Evolutionary conservation across 768 basidiomycete genomes (phyloP).

Genomic region (Mrakia hoshinonis): DNA sequence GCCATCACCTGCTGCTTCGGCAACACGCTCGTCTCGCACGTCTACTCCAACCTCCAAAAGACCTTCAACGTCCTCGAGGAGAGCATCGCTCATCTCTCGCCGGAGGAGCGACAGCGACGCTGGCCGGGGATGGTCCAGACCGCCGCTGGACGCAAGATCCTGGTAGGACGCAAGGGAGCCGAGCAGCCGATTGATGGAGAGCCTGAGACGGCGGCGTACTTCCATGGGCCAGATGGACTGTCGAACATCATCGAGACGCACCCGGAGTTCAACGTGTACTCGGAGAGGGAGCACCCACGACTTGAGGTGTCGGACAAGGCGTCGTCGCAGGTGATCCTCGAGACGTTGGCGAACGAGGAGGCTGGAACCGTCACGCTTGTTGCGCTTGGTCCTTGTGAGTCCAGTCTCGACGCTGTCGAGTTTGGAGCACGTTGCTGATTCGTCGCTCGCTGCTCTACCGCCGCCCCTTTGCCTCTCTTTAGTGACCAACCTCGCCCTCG

Average conservation of each 20-base stretch:
- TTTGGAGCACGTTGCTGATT: background rate
- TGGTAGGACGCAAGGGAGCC: conserved; percentile 44
- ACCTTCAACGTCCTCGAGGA: conserved; percentile 58
- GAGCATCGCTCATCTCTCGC: conserved; percentile 35
- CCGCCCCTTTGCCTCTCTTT: conserved; percentile 34
- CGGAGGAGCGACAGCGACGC: background rate
- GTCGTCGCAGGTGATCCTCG: conserved; percentile 38
- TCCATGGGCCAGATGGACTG: conserved; percentile 45
- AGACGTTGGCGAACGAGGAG: conserved; percentile 35
- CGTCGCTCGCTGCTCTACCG: background rate
- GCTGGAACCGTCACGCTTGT: conserved; percentile 38
- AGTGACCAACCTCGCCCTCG: conserved; percentile 66
- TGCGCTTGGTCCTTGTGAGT: conserved; percentile 41
- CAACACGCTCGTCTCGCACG: conserved; percentile 31
- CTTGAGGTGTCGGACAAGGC: conserved; percentile 34
- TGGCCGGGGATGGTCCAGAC: conserved; percentile 21
- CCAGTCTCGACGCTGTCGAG: background rate
- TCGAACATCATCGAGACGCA: conserved; percentile 41
- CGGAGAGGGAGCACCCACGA: conserved; percentile 27
- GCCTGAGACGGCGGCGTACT: conserved; percentile 68
- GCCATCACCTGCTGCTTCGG: conserved; percentile 67
- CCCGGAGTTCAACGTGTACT: conserved; percentile 36
- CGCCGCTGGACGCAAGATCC: conserved; percentile 10
- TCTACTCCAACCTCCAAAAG: conserved; percentile 65
- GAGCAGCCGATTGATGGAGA: conserved; percentile 61